Percentiles rank a stretch among this genome's conserved stretches.
These are phyloP conservation scores for Hordeum pubiflorum DNA, from an alignment of 202 grass and related monocot species.

Conservation along the genomic window DNA sequence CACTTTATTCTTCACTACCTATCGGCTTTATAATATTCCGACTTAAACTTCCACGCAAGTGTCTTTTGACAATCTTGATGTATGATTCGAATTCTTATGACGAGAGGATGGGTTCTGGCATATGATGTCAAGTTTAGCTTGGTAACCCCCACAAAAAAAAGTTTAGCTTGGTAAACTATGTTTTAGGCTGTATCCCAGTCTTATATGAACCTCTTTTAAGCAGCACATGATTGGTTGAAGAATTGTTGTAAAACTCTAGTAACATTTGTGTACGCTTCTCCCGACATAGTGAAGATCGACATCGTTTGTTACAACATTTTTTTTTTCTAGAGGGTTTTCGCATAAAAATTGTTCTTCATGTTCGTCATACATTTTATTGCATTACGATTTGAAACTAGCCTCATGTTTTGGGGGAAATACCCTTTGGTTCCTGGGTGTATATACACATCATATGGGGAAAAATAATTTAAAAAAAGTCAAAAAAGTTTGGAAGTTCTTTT, in stretches of 20 bases:
- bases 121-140: background rate
- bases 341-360: background rate
- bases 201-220: background rate
- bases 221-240: background rate
- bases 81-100: background rate
- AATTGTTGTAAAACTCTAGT: background rate
- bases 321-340: background rate
- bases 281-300: background rate
- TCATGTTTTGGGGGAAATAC: background rate
- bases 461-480: too few relatives aligned
- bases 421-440: too few relatives aligned
- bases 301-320: background rate
- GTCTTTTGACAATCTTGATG: constrained; percentile 7
- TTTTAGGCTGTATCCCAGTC: background rate
- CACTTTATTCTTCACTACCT: constrained; percentile 43
- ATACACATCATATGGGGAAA: too few relatives aligned
- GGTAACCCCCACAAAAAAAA: too few relatives aligned
- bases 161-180: background rate
- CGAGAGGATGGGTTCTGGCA: background rate
- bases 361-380: background rate
- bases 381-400: background rate
- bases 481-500: too few relatives aligned
- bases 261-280: background rate
- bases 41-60: constrained; percentile 26
- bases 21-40: constrained; percentile 30